Evolutionary conservation across 1,284 basidiomycete genomes (phyloP), one percentile per base, ranked within the genome.

Genomic region (Volvariella surrecta): DNA sequence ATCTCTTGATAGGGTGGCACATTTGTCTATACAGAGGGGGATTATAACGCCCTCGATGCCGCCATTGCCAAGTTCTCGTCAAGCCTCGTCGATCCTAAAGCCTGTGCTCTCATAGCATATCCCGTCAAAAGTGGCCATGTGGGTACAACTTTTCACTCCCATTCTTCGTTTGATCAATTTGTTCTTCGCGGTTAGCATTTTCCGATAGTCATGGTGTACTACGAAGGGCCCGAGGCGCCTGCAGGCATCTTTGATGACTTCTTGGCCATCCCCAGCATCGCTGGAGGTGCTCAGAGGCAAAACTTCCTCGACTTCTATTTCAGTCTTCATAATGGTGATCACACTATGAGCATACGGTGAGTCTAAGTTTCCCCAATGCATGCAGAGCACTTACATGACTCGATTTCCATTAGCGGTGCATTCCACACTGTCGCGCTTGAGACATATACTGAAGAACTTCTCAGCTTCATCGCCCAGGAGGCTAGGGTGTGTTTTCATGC

Each of bases 21-120:
- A 0, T 66, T 78, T 13, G 61, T 60, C 2, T 71, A 70, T 47
- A 64, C 60, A 9, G 55, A 42, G 3, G 54, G 64, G 13, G 48
- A 64, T 3, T 52, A 73, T 9, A 57, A 63, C 18, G 56, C 54
- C 2, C 61, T 78, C 19, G 59, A 57, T 15, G 58, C 51, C 2
- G 81, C 79, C 0, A 70, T 69, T 0, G 63, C 64, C 10, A 66
- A 67, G n/a, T 83, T 80, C 53, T 52, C 63, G 2, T 57, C 61
- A 6, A 66, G 62, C 2, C 68, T 70, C 9, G 70, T 54, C 0
- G 78, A 81, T 50, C n/a, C n/a, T n/a, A n/a, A n/a, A n/a, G n/a
- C n/a, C n/a, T n/a, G n/a, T n/a, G n/a, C n/a, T n/a, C n/a, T n/a
- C n/a, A n/a, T n/a, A n/a, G n/a, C n/a, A n/a, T n/a, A n/a, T n/a